A percentile compares a stretch with the other conserved stretches of the same genome.
phyloP scores from a whole-genome alignment of 2,329 filamentous ascomycete species.

The Trichoderma atrobrunneum region DNA sequence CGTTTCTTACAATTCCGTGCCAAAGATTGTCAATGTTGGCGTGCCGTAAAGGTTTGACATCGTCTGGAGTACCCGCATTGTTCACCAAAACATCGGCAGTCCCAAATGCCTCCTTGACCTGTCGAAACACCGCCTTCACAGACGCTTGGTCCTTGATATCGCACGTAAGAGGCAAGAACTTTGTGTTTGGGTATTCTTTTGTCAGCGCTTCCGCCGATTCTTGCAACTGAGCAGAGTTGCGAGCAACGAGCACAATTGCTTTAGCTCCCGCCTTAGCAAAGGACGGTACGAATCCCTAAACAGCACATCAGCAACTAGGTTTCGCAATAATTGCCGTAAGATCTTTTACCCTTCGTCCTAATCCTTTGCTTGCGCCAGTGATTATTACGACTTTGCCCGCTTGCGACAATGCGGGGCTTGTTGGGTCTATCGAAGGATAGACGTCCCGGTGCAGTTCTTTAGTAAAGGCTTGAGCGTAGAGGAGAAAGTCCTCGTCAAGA shows the following conservation, averaged over 20 bases:
- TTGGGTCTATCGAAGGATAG: too few relatives aligned
- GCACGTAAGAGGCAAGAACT: neutral
- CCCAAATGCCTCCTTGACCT: neutral
- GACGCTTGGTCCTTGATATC: neutral
- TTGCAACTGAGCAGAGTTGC: neutral
- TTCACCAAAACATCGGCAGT: slow-evolving; percentile 6
- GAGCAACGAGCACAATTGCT: slow-evolving; percentile 5
- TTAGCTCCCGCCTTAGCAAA: slow-evolving; percentile 6
- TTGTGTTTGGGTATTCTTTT: neutral
- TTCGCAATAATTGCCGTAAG: too few relatives aligned
- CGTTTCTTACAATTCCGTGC: neutral
- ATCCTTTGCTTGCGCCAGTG: too few relatives aligned
- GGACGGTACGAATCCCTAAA: neutral
- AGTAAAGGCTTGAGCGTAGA: too few relatives aligned
- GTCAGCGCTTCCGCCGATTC: neutral
- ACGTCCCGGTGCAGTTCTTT: too few relatives aligned
- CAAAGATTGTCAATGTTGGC: neutral
- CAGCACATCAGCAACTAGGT: too few relatives aligned
- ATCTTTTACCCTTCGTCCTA: too few relatives aligned
- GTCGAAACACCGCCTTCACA: neutral
- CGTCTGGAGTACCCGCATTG: neutral
- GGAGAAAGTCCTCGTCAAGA: too few relatives aligned
- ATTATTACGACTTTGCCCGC: too few relatives aligned
- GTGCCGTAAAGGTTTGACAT: neutral
- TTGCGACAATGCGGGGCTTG: too few relatives aligned